Percentiles rank a stretch among this genome's conserved stretches.
phyloP scores from a whole-genome alignment of 225 moss, liverwort and hornwort genomes.

The Sphagnum contortum region DNA sequence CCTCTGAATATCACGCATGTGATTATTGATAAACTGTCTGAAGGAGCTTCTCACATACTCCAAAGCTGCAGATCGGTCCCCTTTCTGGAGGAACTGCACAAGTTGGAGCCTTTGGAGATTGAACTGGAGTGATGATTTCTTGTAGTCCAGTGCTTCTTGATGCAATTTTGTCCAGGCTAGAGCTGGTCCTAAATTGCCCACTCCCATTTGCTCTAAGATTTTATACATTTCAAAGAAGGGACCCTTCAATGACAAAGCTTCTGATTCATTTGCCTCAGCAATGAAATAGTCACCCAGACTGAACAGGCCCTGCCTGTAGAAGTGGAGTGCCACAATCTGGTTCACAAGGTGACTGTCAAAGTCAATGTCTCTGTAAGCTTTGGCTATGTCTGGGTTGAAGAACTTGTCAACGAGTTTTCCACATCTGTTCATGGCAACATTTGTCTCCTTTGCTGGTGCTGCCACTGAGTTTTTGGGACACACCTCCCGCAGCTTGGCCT shows the following conservation, averaged over 20 bases:
- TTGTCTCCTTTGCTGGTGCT: constrained; percentile 67
- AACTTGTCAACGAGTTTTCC: constrained; percentile 84
- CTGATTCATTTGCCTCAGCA: constrained; percentile 54
- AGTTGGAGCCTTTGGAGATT: constrained; percentile 83
- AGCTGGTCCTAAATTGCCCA: constrained; percentile 53
- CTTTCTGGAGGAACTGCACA: constrained; percentile 64
- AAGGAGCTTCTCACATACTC: constrained; percentile 75
- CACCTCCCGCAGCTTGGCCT: constrained; percentile 33
- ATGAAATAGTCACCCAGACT: constrained; percentile 84
- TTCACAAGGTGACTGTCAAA: constrained; percentile 68
- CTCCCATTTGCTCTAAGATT: constrained; percentile 67
- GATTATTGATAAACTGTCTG: constrained; percentile 44
- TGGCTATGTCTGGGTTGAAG: constrained; percentile 64
- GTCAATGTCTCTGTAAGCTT: constrained; percentile 68
- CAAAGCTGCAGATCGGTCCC: constrained; percentile 60
- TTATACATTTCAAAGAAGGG: constrained; percentile 88
- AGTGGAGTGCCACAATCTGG: constrained; percentile 83
- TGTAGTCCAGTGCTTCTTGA: constrained; percentile 40
- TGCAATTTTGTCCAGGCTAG: constrained; percentile 65
- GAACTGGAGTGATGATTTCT: constrained; percentile 61
- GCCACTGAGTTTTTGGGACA: constrained; percentile 31
- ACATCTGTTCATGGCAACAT: constrained; percentile 82
- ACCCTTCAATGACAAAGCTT: constrained; percentile 43
- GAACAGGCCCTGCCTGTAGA: constrained; percentile 83
- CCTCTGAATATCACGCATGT: constrained; percentile 81